Conservation (phyloP, 768 basidiomycete genomes). For the Saitozyma sp. region DNA sequence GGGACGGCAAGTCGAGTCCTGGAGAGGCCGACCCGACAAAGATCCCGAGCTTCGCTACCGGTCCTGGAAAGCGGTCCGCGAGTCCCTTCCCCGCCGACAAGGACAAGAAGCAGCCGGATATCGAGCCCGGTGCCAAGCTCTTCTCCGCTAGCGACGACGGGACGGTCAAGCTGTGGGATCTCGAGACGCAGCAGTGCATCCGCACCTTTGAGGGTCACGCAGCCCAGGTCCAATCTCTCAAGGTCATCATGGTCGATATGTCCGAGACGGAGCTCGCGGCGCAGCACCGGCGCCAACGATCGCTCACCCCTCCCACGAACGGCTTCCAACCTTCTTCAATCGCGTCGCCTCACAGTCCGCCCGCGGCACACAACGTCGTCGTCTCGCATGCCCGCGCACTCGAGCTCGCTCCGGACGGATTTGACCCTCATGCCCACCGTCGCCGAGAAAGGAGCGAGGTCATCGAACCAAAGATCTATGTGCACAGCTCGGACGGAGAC, state of each 20-base stretch:
- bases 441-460: conserved; percentile 7
- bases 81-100: conserved; percentile 1
- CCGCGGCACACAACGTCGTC: conserved; percentile 5
- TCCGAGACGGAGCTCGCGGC: conserved; percentile 29
- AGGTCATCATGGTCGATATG: conserved; percentile 65
- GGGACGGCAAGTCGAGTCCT: conserved; percentile 64
- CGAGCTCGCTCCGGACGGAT: conserved; percentile 22
- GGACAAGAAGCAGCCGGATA: conserved; percentile 30
- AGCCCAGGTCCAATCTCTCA: conserved; percentile 90
- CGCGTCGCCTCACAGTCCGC: conserved; percentile 1
- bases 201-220: conserved; percentile 85
- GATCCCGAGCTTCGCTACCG: conserved; percentile 29
- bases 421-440: conserved; percentile 30
- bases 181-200: conserved; percentile 74
- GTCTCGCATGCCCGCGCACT: conserved; percentile 4
- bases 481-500: conserved; percentile 17
- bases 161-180: conserved; percentile 90
- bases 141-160: conserved; percentile 97
- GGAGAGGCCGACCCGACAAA: conserved; percentile 46
- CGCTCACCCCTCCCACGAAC: conserved; percentile 13
- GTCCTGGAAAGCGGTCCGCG: conserved; percentile 14
- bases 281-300: conserved; percentile 12
- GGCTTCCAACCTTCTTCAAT: conserved; percentile 15
- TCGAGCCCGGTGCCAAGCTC: conserved; percentile 79
- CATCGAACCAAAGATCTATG: conserved; percentile 34